phyloP scores from a whole-genome alignment of 2,329 filamentous ascomycete genomes.

The Diaporthe batatas region DNA sequence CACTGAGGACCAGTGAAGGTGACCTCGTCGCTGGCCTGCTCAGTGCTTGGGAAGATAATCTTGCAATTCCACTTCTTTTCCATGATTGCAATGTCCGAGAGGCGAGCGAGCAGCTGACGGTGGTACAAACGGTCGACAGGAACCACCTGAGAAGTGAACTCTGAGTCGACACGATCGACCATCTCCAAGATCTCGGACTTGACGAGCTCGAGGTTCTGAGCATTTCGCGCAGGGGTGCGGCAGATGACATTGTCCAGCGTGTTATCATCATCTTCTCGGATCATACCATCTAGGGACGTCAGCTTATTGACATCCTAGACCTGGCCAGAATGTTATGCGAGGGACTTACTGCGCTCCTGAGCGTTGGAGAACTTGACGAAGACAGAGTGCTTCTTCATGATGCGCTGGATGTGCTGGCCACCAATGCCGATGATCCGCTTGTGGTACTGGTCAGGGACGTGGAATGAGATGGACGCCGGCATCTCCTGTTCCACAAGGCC shows the following conservation, averaged over 20 bases:
- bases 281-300: conserved; percentile 72
- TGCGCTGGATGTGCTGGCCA: conserved; percentile 97
- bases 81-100: conserved; percentile 90
- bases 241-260: conserved; percentile 99
- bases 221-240: conserved; percentile 95
- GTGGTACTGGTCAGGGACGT: conserved; percentile 98
- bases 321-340: background rate
- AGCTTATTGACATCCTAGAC: conserved; percentile 43
- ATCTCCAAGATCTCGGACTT: conserved; percentile 99
- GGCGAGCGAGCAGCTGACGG: conserved; percentile 89
- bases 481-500: conserved; percentile 98
- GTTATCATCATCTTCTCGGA: conserved; percentile 96
- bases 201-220: conserved; percentile 94
- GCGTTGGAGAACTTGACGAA: conserved; percentile 99
- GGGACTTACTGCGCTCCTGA: conserved; percentile 84
- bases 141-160: conserved; percentile 94
- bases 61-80: conserved; percentile 99
- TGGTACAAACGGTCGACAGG: conserved; percentile 96
- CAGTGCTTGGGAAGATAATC: conserved; percentile 97
- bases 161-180: conserved; percentile 98
- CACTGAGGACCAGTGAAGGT: conserved; percentile 97
- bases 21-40: conserved; percentile 96
- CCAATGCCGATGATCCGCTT: conserved; percentile 99
- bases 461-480: conserved; percentile 98
- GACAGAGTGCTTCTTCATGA: conserved; percentile 99